Evolutionary conservation across 208 protist genomes (phyloP), one percentile per base, ranked within the genome.

Genomic region (Acanthamoeba divionensis): DNA sequence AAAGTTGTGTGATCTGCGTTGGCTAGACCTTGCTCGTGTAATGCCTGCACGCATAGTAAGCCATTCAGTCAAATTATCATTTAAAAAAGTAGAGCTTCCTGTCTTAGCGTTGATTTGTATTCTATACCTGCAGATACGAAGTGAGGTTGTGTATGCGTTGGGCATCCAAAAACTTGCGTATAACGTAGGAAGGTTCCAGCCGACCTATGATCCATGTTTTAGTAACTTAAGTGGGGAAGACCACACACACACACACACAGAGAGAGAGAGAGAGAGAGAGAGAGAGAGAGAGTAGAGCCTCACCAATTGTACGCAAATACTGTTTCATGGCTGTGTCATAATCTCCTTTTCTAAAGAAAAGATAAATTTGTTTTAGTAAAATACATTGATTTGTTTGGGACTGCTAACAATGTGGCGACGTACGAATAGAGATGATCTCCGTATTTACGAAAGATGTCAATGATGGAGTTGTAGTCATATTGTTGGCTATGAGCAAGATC

Each of bases 101-200:
- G 88, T 79, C 90, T 73, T 18, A 18, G 41, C 24, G 18, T 73
- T 73, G 41, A 24, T n/a, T 15, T n/a, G 13, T 88, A 80, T 15
- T 10, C 38, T 26, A 41, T 44, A 94, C 96, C 93, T 98, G 96
- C 2, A 99, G 91, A 75, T 99, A 99, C 8, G 86, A 91, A 1
- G 97, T 98, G 1, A 99, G 95, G 63, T 98, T 97, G 57, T 95
- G 80, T 71, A 98, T 98, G 54, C 97, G 93, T 69, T 98, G 97
- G 1, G 95, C 95, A 45, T 98, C 96, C n/a, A 99, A 92, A 91
- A 98, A 99, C 63, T 97, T 97, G 45, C 96, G 93, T 65, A 99
- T 99, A 9, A 99, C 98, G 92, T 99, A 99, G 2, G 96, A 98
- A 13, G 98, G 98, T 93, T 99, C 98, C 10, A 99, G 91, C 21